Base-by-base conservation (phyloP, 345 rosid genomes). In the Citrus medica region DNA sequence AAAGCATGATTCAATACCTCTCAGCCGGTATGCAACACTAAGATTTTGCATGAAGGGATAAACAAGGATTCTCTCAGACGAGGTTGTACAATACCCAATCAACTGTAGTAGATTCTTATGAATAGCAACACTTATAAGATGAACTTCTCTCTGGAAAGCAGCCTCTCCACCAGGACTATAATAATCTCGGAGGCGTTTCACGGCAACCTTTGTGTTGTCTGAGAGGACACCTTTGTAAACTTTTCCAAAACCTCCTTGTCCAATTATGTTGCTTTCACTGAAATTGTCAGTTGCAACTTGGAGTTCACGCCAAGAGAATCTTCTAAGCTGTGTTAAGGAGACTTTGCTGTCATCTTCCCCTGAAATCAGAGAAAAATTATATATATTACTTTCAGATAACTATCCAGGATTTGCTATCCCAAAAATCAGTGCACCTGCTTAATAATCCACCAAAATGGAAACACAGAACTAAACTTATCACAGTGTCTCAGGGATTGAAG, bases 241-340 rank as follows among this genome's bases (percentile, higher is more conserved):
- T 83, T 91, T 93, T 24, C 98, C 98, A 78, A 92, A 95, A 14
- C 98, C 98, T 86, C 98, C 97, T 77, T 91, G 97, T 73, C 98
- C 98, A 21, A 95, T 92, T 74, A 92, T 30, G 76, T 88, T 93
- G 80, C 77, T 85, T 66, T 93, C 98, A 53, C 89, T 89, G 90
- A 95, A 95, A 79, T 91, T 86, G 77, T 92, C 89, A 5, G 98
- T 93, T 69, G 98, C 98, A 10, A 92, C 83, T 74, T 93, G 95
- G 73, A 95, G 77, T 82, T 91, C 94, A 0, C 92, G 95, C 83
- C 86, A 90, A 1, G 97, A 93, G 85, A 93, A 95, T 79, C 92
- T 89, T 74, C 83, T 86, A 33, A 95, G 81, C 79, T 95, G 98
- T 67, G 91, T 92, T 38, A 89, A 87, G 6, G 92, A 83, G 75